Evolutionary conservation across 225 moss, liverwort and hornwort species (phyloP).

Genomic region (Thuidium tamariscinum): DNA sequence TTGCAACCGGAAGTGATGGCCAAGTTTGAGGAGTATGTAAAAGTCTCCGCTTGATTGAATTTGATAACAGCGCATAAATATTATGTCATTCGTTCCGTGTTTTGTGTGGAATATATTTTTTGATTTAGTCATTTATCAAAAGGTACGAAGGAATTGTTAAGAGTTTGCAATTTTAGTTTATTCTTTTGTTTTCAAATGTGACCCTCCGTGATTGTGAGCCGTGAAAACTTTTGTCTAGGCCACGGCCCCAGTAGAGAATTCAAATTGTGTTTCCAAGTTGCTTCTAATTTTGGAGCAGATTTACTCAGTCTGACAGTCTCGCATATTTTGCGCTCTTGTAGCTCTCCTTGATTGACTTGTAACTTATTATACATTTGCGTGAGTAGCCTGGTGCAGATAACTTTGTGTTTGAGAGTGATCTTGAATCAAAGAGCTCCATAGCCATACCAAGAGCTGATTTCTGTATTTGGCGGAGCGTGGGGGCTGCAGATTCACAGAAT

Average conservation of each 20-base stretch:
- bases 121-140: background rate
- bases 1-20: constrained; percentile 59
- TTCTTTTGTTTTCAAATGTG: background rate
- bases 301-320: background rate
- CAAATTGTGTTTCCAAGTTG: background rate
- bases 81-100: background rate
- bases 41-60: constrained; percentile 7
- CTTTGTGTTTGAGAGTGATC: background rate
- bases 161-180: background rate
- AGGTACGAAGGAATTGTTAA: background rate
- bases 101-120: background rate
- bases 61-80: no score
- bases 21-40: constrained; percentile 42
- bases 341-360: background rate
- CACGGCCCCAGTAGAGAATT: background rate
- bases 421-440: background rate
- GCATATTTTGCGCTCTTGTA: background rate
- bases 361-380: background rate
- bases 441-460: background rate
- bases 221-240: no score
- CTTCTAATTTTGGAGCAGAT: background rate
- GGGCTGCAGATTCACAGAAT: background rate
- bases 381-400: background rate
- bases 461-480: background rate
- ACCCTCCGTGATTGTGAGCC: background rate